Conservation (phyloP, 352 stramenopile species). For the Pythium dissimile region DNA sequence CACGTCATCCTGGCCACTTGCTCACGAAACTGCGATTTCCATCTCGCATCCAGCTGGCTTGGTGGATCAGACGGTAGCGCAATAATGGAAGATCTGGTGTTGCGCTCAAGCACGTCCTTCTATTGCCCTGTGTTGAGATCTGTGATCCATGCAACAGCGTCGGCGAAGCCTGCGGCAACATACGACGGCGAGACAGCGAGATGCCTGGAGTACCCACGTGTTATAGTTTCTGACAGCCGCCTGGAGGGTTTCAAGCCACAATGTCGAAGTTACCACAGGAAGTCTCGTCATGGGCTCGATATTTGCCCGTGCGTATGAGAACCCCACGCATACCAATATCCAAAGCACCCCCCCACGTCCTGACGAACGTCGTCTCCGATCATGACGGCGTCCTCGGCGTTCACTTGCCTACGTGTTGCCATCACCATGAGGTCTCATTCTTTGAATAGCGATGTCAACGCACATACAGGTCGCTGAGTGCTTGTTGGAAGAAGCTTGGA, state of each 20-base stretch:
- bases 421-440: neutral
- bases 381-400: constrained; percentile 37
- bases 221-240: too few relatives aligned
- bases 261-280: constrained; percentile 6
- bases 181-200: constrained; percentile 7
- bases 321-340: constrained; percentile 37
- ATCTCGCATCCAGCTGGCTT: too few relatives aligned
- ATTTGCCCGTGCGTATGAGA: constrained; percentile 54
- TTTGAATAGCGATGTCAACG: neutral
- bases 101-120: too few relatives aligned
- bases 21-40: too few relatives aligned
- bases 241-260: neutral
- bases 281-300: constrained; percentile 34
- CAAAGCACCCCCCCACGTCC: constrained; percentile 44
- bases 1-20: too few relatives aligned
- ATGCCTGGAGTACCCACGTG: neutral
- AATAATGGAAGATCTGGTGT: too few relatives aligned
- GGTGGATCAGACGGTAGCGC: too few relatives aligned
- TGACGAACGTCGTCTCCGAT: constrained; percentile 55
- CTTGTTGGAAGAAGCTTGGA: constrained; percentile 41
- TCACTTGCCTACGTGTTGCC: constrained; percentile 23
- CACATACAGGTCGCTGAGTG: constrained; percentile 39
- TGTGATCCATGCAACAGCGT: constrained; percentile 20
- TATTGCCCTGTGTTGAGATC: constrained; percentile 11
- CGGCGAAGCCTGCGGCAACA: constrained; percentile 14